phyloP scores from a whole-genome alignment of 345 rosid genomes.

The Eucalyptus erythrocorys region DNA sequence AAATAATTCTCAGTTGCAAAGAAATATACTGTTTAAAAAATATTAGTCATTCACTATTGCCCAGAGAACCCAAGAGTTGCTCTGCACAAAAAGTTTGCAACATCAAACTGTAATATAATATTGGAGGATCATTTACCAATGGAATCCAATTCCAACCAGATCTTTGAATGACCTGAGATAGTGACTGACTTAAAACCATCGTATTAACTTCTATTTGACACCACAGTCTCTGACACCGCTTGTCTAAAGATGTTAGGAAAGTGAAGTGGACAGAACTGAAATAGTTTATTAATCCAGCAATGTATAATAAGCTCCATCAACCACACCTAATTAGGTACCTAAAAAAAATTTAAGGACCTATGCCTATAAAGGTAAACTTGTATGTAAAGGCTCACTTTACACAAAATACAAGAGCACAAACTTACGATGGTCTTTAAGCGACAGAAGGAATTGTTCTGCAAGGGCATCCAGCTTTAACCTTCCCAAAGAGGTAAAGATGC shows the following conservation, averaged over 20 bases:
- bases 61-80: not conserved
- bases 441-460: conserved; percentile 40
- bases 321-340: not conserved
- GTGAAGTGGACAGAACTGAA: not conserved
- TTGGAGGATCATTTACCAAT: not conserved
- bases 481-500: conserved; percentile 55
- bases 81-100: not conserved
- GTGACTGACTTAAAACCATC: not conserved
- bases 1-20: not conserved
- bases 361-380: not conserved
- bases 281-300: not conserved
- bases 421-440: conserved; percentile 38
- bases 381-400: not conserved
- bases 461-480: conserved; percentile 40
- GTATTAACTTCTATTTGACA: not conserved
- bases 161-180: not conserved
- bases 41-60: not conserved
- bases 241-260: not conserved
- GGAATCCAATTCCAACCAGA: not conserved
- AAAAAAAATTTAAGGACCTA: not conserved
- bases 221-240: not conserved
- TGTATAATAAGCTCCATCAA: not conserved
- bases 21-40: not conserved
- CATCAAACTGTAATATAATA: not conserved
- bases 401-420: not conserved